Conservation (phyloP, 768 basidiomycete species). For the Termitomyces sp. region DNA sequence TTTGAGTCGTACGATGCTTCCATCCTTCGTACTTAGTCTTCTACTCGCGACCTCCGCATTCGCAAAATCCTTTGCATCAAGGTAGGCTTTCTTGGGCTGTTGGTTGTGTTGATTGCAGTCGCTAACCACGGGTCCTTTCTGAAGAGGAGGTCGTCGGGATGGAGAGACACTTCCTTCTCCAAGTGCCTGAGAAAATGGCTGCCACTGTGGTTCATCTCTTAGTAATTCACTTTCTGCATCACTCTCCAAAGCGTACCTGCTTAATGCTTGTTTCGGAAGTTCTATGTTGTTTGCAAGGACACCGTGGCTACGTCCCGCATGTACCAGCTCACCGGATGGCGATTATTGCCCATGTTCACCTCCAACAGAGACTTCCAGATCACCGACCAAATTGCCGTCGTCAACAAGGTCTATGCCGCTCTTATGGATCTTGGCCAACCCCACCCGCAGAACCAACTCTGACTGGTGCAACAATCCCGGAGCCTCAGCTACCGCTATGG, state of each 20-base stretch:
- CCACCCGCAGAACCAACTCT: conserved; percentile 39
- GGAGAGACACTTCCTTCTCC: conserved; percentile 39
- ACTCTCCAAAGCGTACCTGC: not conserved
- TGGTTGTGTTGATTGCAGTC: too few species aligned
- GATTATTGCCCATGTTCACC: conserved; percentile 4
- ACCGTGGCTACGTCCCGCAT: conserved; percentile 40
- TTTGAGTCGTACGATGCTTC: conserved; percentile 22
- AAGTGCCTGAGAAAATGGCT: conserved; percentile 10
- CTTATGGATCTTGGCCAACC: conserved; percentile 36
- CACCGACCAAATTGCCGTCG: conserved; percentile 30
- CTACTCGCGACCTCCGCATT: conserved; percentile 26
- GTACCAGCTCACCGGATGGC: conserved; percentile 7
- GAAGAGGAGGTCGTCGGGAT: conserved; percentile 29
- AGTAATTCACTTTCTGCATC: conserved; percentile 4
- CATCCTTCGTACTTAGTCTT: conserved; percentile 21
- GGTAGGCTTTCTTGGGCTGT: conserved; percentile 4
- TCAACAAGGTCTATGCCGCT: conserved; percentile 38
- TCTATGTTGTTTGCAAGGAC: conserved; percentile 32
- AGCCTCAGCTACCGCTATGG: conserved; percentile 40
- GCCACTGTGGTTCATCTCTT: conserved; percentile 14
- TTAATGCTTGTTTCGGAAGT: conserved; percentile 24
- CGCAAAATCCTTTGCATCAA: conserved; percentile 27
- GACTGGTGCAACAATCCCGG: conserved; percentile 45
- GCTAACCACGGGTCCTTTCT: conserved; percentile 28
- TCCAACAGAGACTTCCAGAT: conserved; percentile 33